A percentile compares a stretch with the other conserved stretches of the same genome.
Conservation (phyloP, 1,284 basidiomycete species). For the Agroathelia rolfsii region DNA sequence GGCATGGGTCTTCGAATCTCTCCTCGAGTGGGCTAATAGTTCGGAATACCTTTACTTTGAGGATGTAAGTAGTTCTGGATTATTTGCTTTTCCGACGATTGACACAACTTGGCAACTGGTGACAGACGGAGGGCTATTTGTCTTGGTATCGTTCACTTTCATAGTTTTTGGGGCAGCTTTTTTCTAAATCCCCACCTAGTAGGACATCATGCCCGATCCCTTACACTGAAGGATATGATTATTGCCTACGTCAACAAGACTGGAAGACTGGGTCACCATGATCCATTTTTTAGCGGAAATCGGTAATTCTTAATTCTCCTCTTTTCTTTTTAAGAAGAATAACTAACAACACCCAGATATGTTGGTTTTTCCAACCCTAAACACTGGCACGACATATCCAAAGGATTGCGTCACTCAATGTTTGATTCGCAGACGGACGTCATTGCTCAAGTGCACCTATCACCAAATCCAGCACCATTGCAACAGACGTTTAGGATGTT, state of each 20-base stretch:
- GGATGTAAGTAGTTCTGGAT: slow-evolving; percentile 14
- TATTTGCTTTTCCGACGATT: slow-evolving; percentile 7
- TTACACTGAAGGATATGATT: slow-evolving; percentile 18
- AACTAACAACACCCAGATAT: slow-evolving; percentile 22
- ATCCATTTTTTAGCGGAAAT: slow-evolving; percentile 13
- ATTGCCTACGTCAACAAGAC: slow-evolving; percentile 19
- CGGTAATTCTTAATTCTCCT: slow-evolving; percentile 1
- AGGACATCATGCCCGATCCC: slow-evolving; percentile 28
- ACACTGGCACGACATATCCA: slow-evolving; percentile 24
- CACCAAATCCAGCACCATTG: slow-evolving; percentile 5
- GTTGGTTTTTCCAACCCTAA: slow-evolving; percentile 20
- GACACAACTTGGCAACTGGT: slow-evolving; percentile 2
- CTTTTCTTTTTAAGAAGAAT: not conserved
- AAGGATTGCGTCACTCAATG: slow-evolving; percentile 20
- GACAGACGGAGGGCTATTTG: slow-evolving; percentile 29
- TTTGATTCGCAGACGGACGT: slow-evolving; percentile 24
- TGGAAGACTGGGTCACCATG: slow-evolving; percentile 12
- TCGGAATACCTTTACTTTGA: slow-evolving; percentile 22
- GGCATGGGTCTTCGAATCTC: too few relatives aligned
- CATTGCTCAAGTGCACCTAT: slow-evolving; percentile 27
- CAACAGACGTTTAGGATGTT: slow-evolving; percentile 13
- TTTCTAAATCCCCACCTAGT: slow-evolving; percentile 18
- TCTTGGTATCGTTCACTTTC: slow-evolving; percentile 21
- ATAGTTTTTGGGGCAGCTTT: not conserved
- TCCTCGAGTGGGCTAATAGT: too few relatives aligned